A percentile compares a stretch with the other conserved stretches of the same genome.
Conservation (phyloP, 2,329 filamentous ascomycete genomes). For the Monosporascus sp. region DNA sequence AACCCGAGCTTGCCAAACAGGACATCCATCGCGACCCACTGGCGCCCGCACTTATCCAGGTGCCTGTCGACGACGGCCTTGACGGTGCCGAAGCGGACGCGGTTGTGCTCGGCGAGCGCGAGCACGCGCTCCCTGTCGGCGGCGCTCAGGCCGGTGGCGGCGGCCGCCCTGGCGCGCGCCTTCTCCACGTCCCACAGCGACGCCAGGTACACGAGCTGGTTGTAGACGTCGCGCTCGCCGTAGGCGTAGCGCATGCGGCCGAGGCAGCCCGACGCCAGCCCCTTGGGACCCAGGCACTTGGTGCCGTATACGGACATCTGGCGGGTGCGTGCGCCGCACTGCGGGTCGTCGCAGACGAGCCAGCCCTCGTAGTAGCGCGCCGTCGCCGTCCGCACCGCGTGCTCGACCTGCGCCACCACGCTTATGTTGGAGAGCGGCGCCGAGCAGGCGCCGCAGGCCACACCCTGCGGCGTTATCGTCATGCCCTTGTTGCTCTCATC, state of each 20-base stretch:
- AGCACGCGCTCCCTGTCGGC: slow-evolving; percentile 61
- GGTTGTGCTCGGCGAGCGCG: slow-evolving; percentile 77
- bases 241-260: slow-evolving; percentile 88
- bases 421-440: slow-evolving; percentile 63
- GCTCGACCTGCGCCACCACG: slow-evolving; percentile 81
- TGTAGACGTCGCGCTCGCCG: slow-evolving; percentile 86
- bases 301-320: slow-evolving; percentile 92
- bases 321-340: slow-evolving; percentile 80
- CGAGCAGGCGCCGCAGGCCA: slow-evolving; percentile 69
- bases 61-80: slow-evolving; percentile 76
- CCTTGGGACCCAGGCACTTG: slow-evolving; percentile 81
- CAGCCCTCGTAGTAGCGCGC: slow-evolving; percentile 88
- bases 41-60: slow-evolving; percentile 81
- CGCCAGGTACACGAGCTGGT: slow-evolving; percentile 85
- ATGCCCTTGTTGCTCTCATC: slow-evolving; percentile 5
- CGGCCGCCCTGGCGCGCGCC: slow-evolving; percentile 50
- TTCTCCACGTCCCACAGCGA: slow-evolving; percentile 87
- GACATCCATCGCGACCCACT: slow-evolving; percentile 91
- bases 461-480: slow-evolving; percentile 62
- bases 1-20: slow-evolving; percentile 70
- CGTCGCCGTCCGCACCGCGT: slow-evolving; percentile 72
- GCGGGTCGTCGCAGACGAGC: slow-evolving; percentile 84
- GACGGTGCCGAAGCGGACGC: slow-evolving; percentile 69
- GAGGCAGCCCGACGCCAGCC: slow-evolving; percentile 76
- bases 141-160: slow-evolving; percentile 38